Evolutionary conservation across 148 eudicot genomes (phyloP), one percentile per base, ranked within the genome.

Genomic region (Chenopodium formosanum): DNA sequence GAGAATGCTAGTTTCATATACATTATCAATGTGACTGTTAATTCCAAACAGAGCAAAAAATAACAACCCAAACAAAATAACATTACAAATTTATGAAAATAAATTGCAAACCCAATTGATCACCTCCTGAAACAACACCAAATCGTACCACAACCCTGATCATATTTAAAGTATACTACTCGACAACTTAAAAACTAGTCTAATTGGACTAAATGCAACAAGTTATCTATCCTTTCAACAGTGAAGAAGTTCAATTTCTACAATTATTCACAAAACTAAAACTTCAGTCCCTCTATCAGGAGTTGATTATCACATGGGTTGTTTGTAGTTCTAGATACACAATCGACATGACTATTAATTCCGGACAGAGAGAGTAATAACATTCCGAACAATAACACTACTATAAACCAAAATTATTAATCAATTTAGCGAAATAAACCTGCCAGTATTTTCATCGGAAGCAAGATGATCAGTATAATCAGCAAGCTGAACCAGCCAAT

Each of bases 401-500:
- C 3, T 50, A 50, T 50, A 50, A 17, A 53, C 7, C 1, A 16
- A n/a, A 22, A 37, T 6, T 20, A 23, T 10, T 19, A 32, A 25
- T 4, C 7, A 60, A 10, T 37, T 11, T 40, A 25, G 9, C 20
- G 63, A 47, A 12, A 8, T 67, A 80, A 37, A 69, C 82, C 77
- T 87, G 77, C 34, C 40, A 48, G 86, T 23, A 70, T 73, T 75
- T 5, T 78, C 72, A 2, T 80, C 82, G 2, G 86, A 52, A 10
- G 80, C 50, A 12, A 87, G 78, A 48, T 85, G 85, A 50, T 94
- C 95, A 4, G 81, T 79, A 58, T 86, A 94, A 78, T 84, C 82
- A 11, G 88, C 88, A 12, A 90, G 76, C 81, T 94, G 97, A 11
- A 92, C 97, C 52, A 94, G 88, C 98, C 98, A 97, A 65, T 91